Percentiles rank a stretch among this genome's conserved stretches.
Conservation (phyloP, 148 eudicot species). For the Oxyria digyna region DNA sequence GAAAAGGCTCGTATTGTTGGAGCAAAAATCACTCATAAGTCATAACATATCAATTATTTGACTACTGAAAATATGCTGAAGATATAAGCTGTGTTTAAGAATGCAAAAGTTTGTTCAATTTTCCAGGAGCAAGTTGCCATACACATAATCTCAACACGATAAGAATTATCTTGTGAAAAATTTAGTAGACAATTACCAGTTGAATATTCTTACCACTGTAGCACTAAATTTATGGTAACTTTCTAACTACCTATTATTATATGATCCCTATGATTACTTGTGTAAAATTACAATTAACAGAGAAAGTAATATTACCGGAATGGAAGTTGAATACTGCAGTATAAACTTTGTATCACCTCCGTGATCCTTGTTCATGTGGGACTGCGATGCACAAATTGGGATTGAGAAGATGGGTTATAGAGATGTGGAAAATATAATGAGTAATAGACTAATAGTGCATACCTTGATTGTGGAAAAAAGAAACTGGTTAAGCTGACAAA, state of each 20-base stretch:
- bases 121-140: not conserved
- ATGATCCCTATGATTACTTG: not conserved
- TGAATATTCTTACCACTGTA: not conserved
- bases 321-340: slow-evolving; percentile 67
- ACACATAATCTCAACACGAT: not conserved
- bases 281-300: not conserved
- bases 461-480: no score
- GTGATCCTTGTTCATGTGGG: slow-evolving; percentile 96
- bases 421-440: no score
- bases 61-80: not conserved
- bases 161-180: not conserved
- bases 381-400: slow-evolving; percentile 26
- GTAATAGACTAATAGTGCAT: no score
- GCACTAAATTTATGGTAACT: not conserved
- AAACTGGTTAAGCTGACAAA: no score
- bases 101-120: not conserved
- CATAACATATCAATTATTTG: not conserved
- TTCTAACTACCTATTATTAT: not conserved
- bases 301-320: slow-evolving; percentile 44
- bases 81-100: not conserved
- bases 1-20: not conserved
- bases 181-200: not conserved
- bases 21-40: not conserved
- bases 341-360: slow-evolving; percentile 78
- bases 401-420: no score